Percentiles rank a stretch among this genome's conserved stretches.
Conservation (phyloP, 164 flowering plant genomes). For the Nymphaea colorata region DNA sequence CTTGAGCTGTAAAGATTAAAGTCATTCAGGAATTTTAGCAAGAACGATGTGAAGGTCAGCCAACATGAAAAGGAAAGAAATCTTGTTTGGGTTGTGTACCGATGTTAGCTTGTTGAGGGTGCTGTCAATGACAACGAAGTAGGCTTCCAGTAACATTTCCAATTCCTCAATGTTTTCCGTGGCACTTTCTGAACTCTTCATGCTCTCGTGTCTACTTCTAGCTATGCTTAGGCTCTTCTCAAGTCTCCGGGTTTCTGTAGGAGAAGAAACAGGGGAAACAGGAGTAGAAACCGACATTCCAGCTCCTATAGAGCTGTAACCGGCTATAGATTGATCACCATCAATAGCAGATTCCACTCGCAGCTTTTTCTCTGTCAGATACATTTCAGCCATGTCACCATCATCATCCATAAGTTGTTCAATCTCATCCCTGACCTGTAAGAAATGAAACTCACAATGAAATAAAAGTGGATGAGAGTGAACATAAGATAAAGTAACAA, state of each 20-base stretch:
- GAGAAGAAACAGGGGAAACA: conserved; percentile 94
- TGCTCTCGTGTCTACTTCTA: conserved; percentile 79
- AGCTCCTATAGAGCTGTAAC: conserved; percentile 42
- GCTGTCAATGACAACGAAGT: conserved; percentile 83
- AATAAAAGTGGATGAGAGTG: not conserved
- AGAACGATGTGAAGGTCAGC: not conserved
- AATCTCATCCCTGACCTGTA: conserved; percentile 52
- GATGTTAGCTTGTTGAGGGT: conserved; percentile 88
- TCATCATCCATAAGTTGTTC: conserved; percentile 58
- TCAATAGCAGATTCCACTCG: conserved; percentile 54
- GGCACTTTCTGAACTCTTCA: conserved; percentile 55
- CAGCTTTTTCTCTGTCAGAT: conserved; percentile 37
- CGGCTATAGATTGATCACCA: conserved; percentile 68
- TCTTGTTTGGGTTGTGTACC: conserved; percentile 20
- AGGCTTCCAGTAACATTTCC: conserved; percentile 93
- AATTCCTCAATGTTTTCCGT: conserved; percentile 67
- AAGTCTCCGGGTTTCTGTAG: conserved; percentile 47
- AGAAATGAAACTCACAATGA: not conserved
- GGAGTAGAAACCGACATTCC: conserved; percentile 69
- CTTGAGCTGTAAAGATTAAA: conserved; percentile 14
- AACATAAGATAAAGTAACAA: not conserved
- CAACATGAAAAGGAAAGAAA: not conserved
- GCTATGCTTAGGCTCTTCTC: conserved; percentile 74
- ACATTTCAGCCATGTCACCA: conserved; percentile 58
- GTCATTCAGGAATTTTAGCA: not conserved